These are phyloP conservation scores for Exutisphaerella laricina DNA, from an alignment of 2,329 filamentous ascomycete species.

Conservation along the genomic window DNA sequence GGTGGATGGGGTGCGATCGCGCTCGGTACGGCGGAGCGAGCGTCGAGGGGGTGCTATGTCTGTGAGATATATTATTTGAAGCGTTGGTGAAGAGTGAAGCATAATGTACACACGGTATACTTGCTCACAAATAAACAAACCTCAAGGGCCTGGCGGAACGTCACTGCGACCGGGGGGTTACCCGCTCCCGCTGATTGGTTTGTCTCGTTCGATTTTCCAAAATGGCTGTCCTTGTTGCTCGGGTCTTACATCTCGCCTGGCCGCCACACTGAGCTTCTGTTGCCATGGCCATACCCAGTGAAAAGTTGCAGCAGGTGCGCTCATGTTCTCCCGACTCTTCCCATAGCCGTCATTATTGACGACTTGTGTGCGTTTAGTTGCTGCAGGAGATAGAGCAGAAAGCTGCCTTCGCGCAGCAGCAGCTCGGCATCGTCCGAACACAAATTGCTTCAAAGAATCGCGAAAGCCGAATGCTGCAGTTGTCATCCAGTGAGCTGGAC, in stretches of 20 bases:
- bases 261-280: too few relatives aligned
- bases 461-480: slow-evolving; percentile 79
- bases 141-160: too few relatives aligned
- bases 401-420: slow-evolving; percentile 81
- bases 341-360: slow-evolving; percentile 9
- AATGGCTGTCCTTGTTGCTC: too few relatives aligned
- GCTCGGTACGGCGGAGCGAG: not conserved
- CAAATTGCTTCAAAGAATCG: slow-evolving; percentile 82
- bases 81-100: too few relatives aligned
- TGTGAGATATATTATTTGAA: too few relatives aligned
- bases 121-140: too few relatives aligned
- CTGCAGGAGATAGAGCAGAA: slow-evolving; percentile 92
- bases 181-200: too few relatives aligned
- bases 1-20: not conserved
- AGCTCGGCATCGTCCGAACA: slow-evolving; percentile 77
- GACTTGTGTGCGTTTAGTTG: slow-evolving; percentile 50
- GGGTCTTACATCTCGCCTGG: not conserved
- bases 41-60: too few relatives aligned
- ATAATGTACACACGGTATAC: too few relatives aligned
- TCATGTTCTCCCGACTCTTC: slow-evolving; percentile 1
- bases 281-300: slow-evolving; percentile 94
- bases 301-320: slow-evolving; percentile 83
- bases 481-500: slow-evolving; percentile 80
- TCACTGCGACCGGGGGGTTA: too few relatives aligned
- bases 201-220: too few relatives aligned